phyloP scores from a whole-genome alignment of 2,329 filamentous ascomycete genomes.

The Paraphaeosphaeria minitans region DNA sequence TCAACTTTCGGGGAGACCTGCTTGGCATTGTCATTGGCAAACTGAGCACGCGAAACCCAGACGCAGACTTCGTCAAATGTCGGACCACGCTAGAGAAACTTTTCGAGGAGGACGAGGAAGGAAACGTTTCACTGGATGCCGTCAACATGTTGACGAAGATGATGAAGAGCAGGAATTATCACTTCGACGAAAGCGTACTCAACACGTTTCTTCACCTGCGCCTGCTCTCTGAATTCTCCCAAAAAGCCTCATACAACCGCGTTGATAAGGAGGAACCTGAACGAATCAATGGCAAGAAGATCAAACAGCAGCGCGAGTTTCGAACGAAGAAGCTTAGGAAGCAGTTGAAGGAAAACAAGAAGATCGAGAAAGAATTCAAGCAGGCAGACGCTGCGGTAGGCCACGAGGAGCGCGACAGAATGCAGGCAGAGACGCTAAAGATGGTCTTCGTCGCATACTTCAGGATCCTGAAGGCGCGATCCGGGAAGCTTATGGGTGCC shows the following conservation, averaged over 20 bases:
- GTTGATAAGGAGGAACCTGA: slow-evolving; percentile 67
- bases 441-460: slow-evolving; percentile 96
- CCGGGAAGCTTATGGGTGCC: slow-evolving; percentile 89
- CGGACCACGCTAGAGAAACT: slow-evolving; percentile 78
- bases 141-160: slow-evolving; percentile 87
- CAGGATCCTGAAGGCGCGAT: slow-evolving; percentile 83
- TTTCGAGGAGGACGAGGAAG: slow-evolving; percentile 88
- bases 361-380: slow-evolving; percentile 89
- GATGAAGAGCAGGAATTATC: slow-evolving; percentile 87
- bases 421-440: slow-evolving; percentile 95
- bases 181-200: slow-evolving; percentile 81
- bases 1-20: slow-evolving; percentile 91
- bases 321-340: slow-evolving; percentile 89
- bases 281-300: slow-evolving; percentile 58
- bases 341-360: slow-evolving; percentile 80
- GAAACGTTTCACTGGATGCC: slow-evolving; percentile 83
- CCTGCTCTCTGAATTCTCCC: slow-evolving; percentile 83
- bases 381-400: slow-evolving; percentile 89
- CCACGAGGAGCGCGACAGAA: slow-evolving; percentile 89
- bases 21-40: slow-evolving; percentile 86
- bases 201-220: slow-evolving; percentile 92
- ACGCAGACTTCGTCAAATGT: slow-evolving; percentile 78
- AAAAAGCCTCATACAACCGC: slow-evolving; percentile 78
- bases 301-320: slow-evolving; percentile 80
- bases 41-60: slow-evolving; percentile 72